phyloP scores from a whole-genome alignment of 2,329 filamentous ascomycete genomes.

The Arachnopeziza araneosa region DNA sequence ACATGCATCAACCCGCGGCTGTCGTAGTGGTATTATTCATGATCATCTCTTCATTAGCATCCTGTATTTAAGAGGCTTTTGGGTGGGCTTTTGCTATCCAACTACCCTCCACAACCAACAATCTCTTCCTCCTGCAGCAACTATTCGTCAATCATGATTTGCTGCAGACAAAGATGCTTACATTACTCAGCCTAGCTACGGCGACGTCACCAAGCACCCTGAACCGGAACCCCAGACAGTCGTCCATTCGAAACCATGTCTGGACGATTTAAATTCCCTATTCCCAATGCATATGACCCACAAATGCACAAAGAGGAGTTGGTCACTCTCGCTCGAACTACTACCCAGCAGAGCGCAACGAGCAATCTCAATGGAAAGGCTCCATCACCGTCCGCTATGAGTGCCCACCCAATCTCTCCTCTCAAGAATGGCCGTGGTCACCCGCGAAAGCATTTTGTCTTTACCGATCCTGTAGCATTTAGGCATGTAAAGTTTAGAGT shows the following conservation, averaged over 20 bases:
- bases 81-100: background rate
- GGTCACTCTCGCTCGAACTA: conserved; percentile 24
- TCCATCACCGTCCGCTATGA: conserved; percentile 12
- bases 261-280: conserved; percentile 12
- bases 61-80: background rate
- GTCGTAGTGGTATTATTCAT: no score
- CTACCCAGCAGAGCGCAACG: conserved; percentile 19
- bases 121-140: background rate
- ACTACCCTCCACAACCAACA: background rate
- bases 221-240: background rate
- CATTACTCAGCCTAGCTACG: conserved; percentile 3
- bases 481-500: conserved; percentile 29
- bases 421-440: conserved; percentile 20
- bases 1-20: conserved; percentile 3
- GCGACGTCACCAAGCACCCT: conserved; percentile 14
- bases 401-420: conserved; percentile 7
- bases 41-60: background rate
- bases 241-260: conserved; percentile 16
- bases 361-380: conserved; percentile 14
- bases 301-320: conserved; percentile 28
- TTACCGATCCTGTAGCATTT: conserved; percentile 62
- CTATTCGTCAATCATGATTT: background rate
- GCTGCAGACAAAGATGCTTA: conserved; percentile 6
- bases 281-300: conserved; percentile 25
- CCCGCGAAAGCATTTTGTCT: conserved; percentile 51